Conservation (phyloP, 306 rosid species). For the Prunus dulcis region DNA sequence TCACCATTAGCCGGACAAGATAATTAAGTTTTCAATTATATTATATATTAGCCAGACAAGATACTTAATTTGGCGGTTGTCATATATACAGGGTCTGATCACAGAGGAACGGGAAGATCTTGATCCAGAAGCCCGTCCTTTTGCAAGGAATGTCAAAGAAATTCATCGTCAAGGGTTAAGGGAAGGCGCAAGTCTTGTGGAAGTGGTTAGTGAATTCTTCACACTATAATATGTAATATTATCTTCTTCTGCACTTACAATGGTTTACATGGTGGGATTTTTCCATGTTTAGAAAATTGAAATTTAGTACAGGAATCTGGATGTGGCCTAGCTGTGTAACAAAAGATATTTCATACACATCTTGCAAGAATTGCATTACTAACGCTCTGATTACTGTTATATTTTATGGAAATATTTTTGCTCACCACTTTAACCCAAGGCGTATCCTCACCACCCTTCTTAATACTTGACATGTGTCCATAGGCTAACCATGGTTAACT, state of each 20-base stretch:
- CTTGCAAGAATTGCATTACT: background rate
- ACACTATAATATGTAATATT: background rate
- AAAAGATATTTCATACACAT: background rate
- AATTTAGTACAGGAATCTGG: slow-evolving; percentile 2
- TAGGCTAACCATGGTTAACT: no score
- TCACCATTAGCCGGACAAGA: background rate
- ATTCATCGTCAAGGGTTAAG: slow-evolving; percentile 78
- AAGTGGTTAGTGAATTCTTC: slow-evolving; percentile 75
- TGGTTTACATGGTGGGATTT: background rate
- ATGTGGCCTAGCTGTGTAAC: background rate
- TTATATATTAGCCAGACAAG: slow-evolving; percentile 6
- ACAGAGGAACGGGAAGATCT: slow-evolving; percentile 78
- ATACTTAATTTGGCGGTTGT: slow-evolving; percentile 16
- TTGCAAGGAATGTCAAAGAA: slow-evolving; percentile 84
- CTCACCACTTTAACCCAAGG: no score
- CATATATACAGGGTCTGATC: slow-evolving; percentile 73
- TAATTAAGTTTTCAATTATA: slow-evolving; percentile 13
- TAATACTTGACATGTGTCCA: no score
- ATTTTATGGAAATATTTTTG: no score
- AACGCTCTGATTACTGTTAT: background rate
- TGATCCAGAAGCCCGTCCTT: slow-evolving; percentile 87
- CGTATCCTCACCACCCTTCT: no score
- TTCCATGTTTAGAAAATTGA: background rate
- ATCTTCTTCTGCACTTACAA: background rate
- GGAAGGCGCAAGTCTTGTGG: slow-evolving; percentile 94